Conservation (phyloP, 495 filamentous ascomycete genomes). For the Xylaria grammica region DNA sequence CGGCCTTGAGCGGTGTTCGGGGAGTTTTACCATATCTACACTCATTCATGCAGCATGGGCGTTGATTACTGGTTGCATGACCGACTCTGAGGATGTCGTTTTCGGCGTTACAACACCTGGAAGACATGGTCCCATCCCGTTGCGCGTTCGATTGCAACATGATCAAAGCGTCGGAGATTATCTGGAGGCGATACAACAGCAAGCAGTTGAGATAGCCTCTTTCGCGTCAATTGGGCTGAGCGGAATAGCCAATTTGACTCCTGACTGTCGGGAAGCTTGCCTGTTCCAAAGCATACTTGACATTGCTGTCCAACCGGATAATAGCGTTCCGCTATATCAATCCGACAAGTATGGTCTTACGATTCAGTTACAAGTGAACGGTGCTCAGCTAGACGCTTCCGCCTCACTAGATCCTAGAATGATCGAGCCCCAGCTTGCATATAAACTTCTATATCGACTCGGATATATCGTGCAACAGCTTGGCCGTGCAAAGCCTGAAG, state of each 20-base stretch:
- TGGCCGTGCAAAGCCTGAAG: not conserved
- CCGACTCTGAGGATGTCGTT: constrained; percentile 6
- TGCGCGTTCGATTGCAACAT: not conserved
- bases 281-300: constrained; percentile 3
- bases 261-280: constrained; percentile 8
- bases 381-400: not conserved
- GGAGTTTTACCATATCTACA: not conserved
- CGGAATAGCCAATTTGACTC: not conserved
- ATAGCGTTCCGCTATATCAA: not conserved
- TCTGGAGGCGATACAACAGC: constrained; percentile 1
- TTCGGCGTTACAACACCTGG: constrained; percentile 1
- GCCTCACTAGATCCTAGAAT: constrained; percentile 6
- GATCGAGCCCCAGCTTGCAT: constrained; percentile 3
- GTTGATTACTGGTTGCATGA: constrained; percentile 1
- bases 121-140: not conserved
- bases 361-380: not conserved
- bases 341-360: not conserved
- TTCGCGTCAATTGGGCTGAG: not conserved
- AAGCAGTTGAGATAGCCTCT: not conserved
- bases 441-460: constrained; percentile 10
- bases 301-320: not conserved
- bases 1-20: not conserved
- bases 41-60: constrained; percentile 3
- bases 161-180: not conserved
- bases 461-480: constrained; percentile 13